Evolutionary conservation across 73 alveolate genomes (phyloP).

Genomic region (Uronychia setigera): DNA sequence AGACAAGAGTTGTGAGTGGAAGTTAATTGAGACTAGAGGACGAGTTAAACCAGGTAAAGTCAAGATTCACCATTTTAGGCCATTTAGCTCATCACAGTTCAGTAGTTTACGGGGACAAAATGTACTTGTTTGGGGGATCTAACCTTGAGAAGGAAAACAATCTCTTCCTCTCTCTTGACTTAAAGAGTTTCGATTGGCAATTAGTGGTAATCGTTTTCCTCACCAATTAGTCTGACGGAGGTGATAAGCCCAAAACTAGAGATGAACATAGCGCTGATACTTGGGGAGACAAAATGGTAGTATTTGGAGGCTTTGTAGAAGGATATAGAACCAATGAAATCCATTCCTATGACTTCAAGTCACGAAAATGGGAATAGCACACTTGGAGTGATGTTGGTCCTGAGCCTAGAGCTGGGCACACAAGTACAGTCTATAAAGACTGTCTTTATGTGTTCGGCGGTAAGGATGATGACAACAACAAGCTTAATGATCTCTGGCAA

Average conservation of each 20-base stretch:
- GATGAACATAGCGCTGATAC: conserved; percentile 87
- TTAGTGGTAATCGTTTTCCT: conserved; percentile 4
- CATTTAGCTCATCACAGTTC: conserved; percentile 59
- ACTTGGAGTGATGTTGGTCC: conserved; percentile 60
- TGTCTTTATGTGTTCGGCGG: conserved; percentile 87
- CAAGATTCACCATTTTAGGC: neutral
- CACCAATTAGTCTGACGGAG: conserved; percentile 17
- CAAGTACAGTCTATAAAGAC: conserved; percentile 73
- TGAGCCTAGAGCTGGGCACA: conserved; percentile 91
- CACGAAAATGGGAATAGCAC: conserved; percentile 76
- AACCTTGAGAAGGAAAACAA: conserved; percentile 52
- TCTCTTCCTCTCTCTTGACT: conserved; percentile 45
- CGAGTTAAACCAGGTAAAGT: conserved; percentile 23
- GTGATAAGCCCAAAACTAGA: conserved; percentile 73
- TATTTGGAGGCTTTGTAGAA: conserved; percentile 88
- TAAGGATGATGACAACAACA: conserved; percentile 69
- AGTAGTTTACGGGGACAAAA: conserved; percentile 46
- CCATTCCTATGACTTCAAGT: conserved; percentile 64
- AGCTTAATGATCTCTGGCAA: conserved; percentile 68
- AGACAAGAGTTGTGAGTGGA: conserved; percentile 49
- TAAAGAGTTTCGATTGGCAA: conserved; percentile 45
- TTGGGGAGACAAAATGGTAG: conserved; percentile 79
- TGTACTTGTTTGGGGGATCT: conserved; percentile 65
- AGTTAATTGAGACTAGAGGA: conserved; percentile 46
- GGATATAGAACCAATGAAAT: conserved; percentile 78